These are phyloP conservation scores for Musa schizocarpa DNA, from an alignment of 176 grass and related monocot species.

Conservation along the genomic window DNA sequence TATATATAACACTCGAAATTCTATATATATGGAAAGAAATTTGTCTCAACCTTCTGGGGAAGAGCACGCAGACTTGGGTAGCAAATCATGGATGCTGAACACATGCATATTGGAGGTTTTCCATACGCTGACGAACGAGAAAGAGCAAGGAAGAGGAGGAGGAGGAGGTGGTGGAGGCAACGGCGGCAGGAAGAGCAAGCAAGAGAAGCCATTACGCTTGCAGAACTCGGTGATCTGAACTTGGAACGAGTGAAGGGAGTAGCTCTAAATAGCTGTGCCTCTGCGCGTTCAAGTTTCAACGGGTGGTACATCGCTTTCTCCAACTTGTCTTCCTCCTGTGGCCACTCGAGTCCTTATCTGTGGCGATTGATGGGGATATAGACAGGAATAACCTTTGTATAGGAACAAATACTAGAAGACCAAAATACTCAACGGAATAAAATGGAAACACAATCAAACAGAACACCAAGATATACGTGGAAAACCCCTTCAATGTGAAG, in stretches of 20 bases:
- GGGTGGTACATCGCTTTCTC: not conserved
- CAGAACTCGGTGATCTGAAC: not conserved
- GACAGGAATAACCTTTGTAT: too few relatives aligned
- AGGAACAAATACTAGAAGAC: too few relatives aligned
- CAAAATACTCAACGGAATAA: too few relatives aligned
- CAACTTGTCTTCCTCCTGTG: not conserved
- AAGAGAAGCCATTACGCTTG: not conserved
- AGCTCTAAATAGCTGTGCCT: not conserved
- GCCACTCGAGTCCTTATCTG: not conserved
- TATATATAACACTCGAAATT: too few relatives aligned
- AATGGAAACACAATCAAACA: too few relatives aligned
- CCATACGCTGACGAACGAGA: not conserved
- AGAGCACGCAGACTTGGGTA: not conserved
- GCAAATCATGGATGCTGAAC: not conserved
- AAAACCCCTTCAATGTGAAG: too few relatives aligned
- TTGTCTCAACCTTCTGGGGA: not conserved
- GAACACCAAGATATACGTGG: too few relatives aligned
- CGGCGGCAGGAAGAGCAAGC: not conserved
- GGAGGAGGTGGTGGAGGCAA: not conserved
- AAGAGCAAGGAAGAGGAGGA: not conserved
- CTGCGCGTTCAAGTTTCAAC: not conserved
- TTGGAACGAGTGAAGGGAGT: not conserved
- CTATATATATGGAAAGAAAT: too few relatives aligned
- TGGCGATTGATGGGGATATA: too few relatives aligned
- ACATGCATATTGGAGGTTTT: not conserved